These are phyloP conservation scores for Eucalyptus tenuipes DNA, from an alignment of 345 rosid species.

Conservation along the genomic window DNA sequence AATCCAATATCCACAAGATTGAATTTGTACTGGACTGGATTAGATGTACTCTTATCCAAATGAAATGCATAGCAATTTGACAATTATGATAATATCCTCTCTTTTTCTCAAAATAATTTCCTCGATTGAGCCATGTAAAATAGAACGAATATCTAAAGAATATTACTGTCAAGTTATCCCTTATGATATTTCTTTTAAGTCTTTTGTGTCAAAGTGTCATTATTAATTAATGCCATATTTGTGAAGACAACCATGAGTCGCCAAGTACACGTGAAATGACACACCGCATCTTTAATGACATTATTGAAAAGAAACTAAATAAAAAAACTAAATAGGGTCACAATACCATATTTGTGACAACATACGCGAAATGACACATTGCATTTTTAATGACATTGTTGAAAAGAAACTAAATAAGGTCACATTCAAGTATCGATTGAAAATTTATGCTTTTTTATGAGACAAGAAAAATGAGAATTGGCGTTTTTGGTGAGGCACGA, in stretches of 20 bases:
- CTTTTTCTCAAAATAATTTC: background rate
- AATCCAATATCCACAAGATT: background rate
- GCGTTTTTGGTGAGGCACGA: fast-evolving
- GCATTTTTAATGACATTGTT: background rate
- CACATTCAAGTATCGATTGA: background rate
- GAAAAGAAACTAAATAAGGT: background rate
- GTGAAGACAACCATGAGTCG: background rate
- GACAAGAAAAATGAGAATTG: background rate
- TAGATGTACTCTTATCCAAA: background rate
- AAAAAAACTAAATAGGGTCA: too few relatives aligned
- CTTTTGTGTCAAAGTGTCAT: background rate
- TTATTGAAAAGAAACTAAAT: too few relatives aligned
- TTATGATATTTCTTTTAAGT: background rate
- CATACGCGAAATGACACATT: background rate
- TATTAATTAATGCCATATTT: background rate
- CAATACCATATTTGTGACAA: background rate
- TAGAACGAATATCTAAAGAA: background rate
- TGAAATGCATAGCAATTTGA: background rate
- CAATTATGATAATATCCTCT: background rate
- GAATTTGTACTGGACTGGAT: background rate
- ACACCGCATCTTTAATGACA: background rate
- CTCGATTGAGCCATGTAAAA: background rate
- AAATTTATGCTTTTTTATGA: background rate
- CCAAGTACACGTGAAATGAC: background rate
- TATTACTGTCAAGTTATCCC: background rate